These are phyloP conservation scores for Oryza glumipatula DNA, from an alignment of 176 grass and related monocot genomes.

Conservation along the genomic window DNA sequence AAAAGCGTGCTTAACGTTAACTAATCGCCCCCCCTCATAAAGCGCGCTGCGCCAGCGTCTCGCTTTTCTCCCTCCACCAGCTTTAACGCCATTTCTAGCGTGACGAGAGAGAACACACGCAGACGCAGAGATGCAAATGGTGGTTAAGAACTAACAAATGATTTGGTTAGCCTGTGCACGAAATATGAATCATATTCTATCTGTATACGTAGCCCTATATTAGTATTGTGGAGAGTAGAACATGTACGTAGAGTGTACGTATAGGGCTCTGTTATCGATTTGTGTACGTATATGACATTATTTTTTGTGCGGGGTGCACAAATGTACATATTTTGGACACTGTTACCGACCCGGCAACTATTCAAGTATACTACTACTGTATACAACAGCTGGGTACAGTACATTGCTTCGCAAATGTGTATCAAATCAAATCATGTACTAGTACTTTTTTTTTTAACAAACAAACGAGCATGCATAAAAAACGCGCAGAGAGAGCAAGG, in stretches of 20 bases:
- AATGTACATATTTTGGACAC: neutral
- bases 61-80: neutral
- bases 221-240: neutral
- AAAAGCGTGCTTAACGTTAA: constrained; percentile 68
- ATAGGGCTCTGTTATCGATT: neutral
- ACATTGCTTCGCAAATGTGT: neutral
- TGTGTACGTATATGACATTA: neutral
- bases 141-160: neutral
- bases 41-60: neutral
- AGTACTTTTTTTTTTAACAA: constrained; percentile 1
- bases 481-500: neutral
- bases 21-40: constrained; percentile 18
- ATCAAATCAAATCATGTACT: neutral
- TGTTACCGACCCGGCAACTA: neutral
- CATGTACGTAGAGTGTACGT: neutral
- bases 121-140: neutral
- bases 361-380: neutral
- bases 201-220: too few relatives aligned
- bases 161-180: neutral
- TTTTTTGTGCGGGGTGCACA: neutral
- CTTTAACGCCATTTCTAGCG: constrained; percentile 3
- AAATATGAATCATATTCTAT: neutral
- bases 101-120: neutral
- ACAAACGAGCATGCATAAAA: constrained; percentile 25
- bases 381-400: neutral